phyloP scores from a whole-genome alignment of 495 filamentous ascomycete genomes.

The Cudoniella acicularis region DNA sequence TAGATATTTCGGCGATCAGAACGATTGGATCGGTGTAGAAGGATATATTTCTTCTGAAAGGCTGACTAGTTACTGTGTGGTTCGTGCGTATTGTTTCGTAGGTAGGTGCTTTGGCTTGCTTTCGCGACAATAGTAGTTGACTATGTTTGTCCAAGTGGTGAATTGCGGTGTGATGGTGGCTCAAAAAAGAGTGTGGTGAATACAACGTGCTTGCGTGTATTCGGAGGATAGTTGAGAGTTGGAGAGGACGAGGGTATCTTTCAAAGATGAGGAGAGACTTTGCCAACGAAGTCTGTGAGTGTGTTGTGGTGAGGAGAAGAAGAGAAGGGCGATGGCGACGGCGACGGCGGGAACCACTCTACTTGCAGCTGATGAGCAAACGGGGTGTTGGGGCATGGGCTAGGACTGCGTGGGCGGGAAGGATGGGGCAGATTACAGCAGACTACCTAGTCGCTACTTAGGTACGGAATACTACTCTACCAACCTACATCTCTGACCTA shows the following conservation, averaged over 20 bases:
- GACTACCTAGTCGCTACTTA: not conserved
- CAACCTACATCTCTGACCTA: no score
- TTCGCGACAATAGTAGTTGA: constrained; percentile 2
- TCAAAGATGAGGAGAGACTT: constrained; percentile 42
- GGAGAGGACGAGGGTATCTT: constrained; percentile 5
- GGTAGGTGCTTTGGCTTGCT: constrained; percentile 5
- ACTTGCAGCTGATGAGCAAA: not conserved
- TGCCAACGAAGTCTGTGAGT: constrained; percentile 53
- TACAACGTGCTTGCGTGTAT: constrained; percentile 19
- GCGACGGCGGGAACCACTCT: not conserved
- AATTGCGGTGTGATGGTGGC: not conserved
- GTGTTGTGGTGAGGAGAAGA: constrained; percentile 5
- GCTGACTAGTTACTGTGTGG: not conserved
- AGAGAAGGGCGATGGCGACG: constrained; percentile 1
- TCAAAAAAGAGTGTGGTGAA: constrained; percentile 20
- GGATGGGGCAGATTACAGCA: not conserved
- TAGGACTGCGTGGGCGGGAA: not conserved
- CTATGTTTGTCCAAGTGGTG: not conserved
- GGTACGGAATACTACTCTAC: no score
- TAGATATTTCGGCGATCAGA: not conserved
- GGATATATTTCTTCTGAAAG: not conserved
- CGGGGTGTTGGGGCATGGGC: not conserved
- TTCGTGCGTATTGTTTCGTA: constrained; percentile 10
- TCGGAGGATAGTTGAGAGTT: not conserved
- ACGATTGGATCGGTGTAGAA: not conserved